A percentile compares a stretch with the other conserved stretches of the same genome.
phyloP scores from a whole-genome alignment of 495 filamentous ascomycete genomes.

The Poronia punctata region DNA sequence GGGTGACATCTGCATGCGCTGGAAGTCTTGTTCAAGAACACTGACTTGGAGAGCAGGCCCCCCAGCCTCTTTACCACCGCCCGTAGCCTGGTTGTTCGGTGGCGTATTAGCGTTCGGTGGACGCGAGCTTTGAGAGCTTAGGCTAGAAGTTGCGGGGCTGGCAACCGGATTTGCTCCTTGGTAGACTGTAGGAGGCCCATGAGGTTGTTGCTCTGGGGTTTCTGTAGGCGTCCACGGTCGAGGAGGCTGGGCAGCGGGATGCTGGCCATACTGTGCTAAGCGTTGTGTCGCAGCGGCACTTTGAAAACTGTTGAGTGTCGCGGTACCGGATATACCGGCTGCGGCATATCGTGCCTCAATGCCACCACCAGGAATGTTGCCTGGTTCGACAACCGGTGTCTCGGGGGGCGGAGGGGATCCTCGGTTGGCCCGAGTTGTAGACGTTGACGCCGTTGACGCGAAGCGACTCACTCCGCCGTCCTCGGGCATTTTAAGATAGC shows the following conservation, averaged over 20 bases:
- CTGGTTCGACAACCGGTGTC: slow-evolving; percentile 76
- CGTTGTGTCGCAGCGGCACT: slow-evolving; percentile 77
- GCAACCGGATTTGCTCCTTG: slow-evolving; percentile 62
- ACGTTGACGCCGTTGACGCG: slow-evolving; percentile 81
- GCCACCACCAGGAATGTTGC: slow-evolving; percentile 60
- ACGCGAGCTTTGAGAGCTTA: slow-evolving; percentile 23
- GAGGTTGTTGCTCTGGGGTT: slow-evolving; percentile 75
- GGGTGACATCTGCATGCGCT: slow-evolving; percentile 73
- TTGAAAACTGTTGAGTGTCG: slow-evolving; percentile 71
- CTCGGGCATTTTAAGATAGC: slow-evolving; percentile 25
- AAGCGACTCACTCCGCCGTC: slow-evolving; percentile 63
- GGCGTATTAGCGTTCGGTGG: slow-evolving; percentile 19
- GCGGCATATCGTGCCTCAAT: slow-evolving; percentile 89
- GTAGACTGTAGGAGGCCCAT: slow-evolving; percentile 89
- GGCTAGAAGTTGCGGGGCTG: slow-evolving; percentile 26
- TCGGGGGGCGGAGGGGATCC: slow-evolving; percentile 94
- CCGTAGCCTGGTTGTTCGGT: too few species aligned
- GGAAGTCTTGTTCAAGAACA: slow-evolving; percentile 79
- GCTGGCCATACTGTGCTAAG: slow-evolving; percentile 59
- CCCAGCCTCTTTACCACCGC: slow-evolving; percentile 9
- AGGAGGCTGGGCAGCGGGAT: slow-evolving; percentile 40
- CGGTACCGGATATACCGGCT: slow-evolving; percentile 77
- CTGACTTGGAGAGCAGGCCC: slow-evolving; percentile 40
- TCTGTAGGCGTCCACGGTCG: slow-evolving; percentile 97
- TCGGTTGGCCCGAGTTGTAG: slow-evolving; percentile 84